A percentile compares a stretch with the other conserved stretches of the same genome.
These are phyloP conservation scores for Salix exigua DNA, from an alignment of 345 rosid species.

Conservation along the genomic window DNA sequence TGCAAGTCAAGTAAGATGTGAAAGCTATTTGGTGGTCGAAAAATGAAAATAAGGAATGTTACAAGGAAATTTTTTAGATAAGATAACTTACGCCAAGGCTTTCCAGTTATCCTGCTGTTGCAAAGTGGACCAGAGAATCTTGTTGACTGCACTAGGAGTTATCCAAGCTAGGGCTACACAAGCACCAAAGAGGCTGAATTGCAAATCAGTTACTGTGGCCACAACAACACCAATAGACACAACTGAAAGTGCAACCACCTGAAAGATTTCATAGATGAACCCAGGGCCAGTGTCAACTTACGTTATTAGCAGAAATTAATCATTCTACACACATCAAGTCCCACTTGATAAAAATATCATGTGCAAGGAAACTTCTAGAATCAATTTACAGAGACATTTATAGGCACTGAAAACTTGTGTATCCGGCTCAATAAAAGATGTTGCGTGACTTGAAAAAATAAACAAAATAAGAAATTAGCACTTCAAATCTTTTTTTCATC, in stretches of 20 bases:
- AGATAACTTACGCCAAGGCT: slow-evolving; percentile 72
- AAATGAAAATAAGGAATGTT: background rate
- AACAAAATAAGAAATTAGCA: background rate
- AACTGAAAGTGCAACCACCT: slow-evolving; percentile 72
- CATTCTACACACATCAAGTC: background rate
- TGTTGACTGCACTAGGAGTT: slow-evolving; percentile 86
- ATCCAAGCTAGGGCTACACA: slow-evolving; percentile 91
- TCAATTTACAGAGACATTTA: background rate
- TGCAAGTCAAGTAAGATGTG: background rate
- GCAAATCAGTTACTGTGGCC: slow-evolving; percentile 92
- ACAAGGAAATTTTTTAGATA: background rate
- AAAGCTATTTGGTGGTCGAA: background rate
- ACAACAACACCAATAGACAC: slow-evolving; percentile 89
- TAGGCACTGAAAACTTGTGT: background rate
- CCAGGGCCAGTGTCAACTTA: background rate
- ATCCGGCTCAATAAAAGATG: background rate
- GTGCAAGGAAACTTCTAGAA: background rate
- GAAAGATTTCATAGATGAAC: slow-evolving; percentile 23
- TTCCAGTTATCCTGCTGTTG: slow-evolving; percentile 94
- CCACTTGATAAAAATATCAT: background rate
- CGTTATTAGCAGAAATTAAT: background rate
- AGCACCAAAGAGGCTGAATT: slow-evolving; percentile 85
- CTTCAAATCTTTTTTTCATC: background rate
- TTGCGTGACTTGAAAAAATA: background rate
- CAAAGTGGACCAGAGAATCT: slow-evolving; percentile 88